Evolutionary conservation across 2,329 filamentous ascomycete genomes (phyloP), one percentile per base, ranked within the genome.

Genomic region (Colletotrichum magnum): DNA sequence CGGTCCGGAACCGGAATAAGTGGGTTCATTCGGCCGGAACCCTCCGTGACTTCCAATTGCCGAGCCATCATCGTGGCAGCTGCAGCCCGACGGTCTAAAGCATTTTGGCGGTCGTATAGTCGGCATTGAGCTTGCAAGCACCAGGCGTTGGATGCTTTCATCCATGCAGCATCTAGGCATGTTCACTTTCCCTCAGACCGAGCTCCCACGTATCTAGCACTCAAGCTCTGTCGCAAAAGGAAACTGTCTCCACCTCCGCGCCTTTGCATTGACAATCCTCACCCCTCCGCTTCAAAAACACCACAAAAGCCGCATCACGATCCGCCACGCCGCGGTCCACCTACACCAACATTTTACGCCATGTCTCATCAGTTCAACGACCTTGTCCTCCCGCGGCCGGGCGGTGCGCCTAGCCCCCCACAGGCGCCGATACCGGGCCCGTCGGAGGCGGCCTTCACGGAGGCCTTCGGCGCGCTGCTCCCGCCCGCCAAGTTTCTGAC

Each of bases 401-500:
- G 43, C 6, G 32, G 21, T 12, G 39, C 16, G 36, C 13, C 21
- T 6, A 21, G 32, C 57, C 13, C 59, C 32, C 26, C 66, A 18
- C 41, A 28, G 21, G 1, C 21, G 1, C 64, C 79, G 5, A 79
- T 85, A 10, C 18, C 75, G 21, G 83, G 73, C 1, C 80, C 83
- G 1, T 36, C 77, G 0, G 82, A 85, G 63, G 59, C 58, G n/a
- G 63, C 69, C 1, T 84, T 85, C 57, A 77, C 75, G 2, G 32
- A 67, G 3, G 69, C 74, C 0, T 85, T 85, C 52, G 82, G 83
- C 24, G 57, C 64, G 0, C 73, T 84, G 0, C 77, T 85, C 0
- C 83, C 83, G 0, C 66, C 74, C 1, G 82, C 79, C 5, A 69
- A 76, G 28, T 83, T 77, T 57, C 69, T 84, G 0, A 36, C 71